Evolutionary conservation across 2,329 filamentous ascomycete species (phyloP).

Genomic region (Ophiosphaerella herpotricha): DNA sequence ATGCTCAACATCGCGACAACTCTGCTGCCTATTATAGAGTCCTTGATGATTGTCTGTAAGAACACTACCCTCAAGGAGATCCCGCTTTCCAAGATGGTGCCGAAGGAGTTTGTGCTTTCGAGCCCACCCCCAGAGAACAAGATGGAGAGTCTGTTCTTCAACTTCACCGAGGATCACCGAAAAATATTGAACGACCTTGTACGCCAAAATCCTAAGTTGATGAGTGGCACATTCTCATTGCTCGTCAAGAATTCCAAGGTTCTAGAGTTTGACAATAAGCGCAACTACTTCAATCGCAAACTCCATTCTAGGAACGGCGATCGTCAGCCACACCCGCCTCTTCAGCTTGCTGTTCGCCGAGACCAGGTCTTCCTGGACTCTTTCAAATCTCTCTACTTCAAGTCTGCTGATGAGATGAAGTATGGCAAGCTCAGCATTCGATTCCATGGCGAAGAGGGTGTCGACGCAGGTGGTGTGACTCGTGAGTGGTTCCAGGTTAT

Average conservation of each 20-base stretch:
- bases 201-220: conserved; percentile 93
- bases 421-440: conserved; percentile 97
- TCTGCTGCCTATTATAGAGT: conserved; percentile 89
- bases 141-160: conserved; percentile 93
- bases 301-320: conserved; percentile 77
- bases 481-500: conserved; percentile 99
- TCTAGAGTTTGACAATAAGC: conserved; percentile 98
- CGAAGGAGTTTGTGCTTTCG: conserved; percentile 72
- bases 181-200: conserved; percentile 98
- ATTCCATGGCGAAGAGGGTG: conserved; percentile 96
- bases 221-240: conserved; percentile 96
- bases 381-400: conserved; percentile 98
- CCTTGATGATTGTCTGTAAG: conserved; percentile 99
- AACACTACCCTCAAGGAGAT: conserved; percentile 83
- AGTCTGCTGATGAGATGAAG: conserved; percentile 95
- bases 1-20: conserved; percentile 98
- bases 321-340: conserved; percentile 68
- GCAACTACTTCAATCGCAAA: conserved; percentile 96
- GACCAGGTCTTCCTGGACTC: conserved; percentile 98
- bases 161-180: conserved; percentile 94
- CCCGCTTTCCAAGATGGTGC: conserved; percentile 47
- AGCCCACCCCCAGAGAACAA: conserved; percentile 79
- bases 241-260: conserved; percentile 99
- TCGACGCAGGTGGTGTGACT: conserved; percentile 95
- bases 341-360: conserved; percentile 88